Conservation (phyloP, 441 rosid species). For the Gossypium trilobum region DNA sequence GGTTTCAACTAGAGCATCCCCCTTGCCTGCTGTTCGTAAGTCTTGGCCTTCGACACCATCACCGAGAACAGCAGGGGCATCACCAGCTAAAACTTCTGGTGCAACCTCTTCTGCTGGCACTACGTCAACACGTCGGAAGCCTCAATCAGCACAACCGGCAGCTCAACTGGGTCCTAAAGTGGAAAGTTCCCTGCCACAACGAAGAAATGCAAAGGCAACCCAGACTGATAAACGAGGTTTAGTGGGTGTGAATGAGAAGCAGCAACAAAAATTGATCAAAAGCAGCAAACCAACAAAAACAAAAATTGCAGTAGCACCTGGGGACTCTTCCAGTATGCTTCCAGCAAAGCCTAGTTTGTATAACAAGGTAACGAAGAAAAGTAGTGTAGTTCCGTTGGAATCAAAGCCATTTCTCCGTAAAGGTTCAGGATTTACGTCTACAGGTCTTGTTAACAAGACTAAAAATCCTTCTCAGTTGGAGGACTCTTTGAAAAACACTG, state of each 20-base stretch:
- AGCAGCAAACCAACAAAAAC: constrained; percentile 27
- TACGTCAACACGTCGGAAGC: constrained; percentile 32
- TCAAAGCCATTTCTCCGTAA: constrained; percentile 43
- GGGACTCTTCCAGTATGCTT: constrained; percentile 26
- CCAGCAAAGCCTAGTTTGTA: constrained; percentile 39
- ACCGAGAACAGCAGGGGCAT: constrained; percentile 29
- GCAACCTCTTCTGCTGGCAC: constrained; percentile 34
- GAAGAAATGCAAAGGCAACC: constrained; percentile 28
- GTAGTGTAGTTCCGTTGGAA: constrained; percentile 55
- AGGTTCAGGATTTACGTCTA: constrained; percentile 33
- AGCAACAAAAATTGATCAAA: constrained; percentile 28
- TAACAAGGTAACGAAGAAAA: constrained; percentile 48
- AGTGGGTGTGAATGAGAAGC: constrained; percentile 31
- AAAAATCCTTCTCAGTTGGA: constrained; percentile 21
- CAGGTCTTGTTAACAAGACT: constrained; percentile 26
- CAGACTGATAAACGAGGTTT: constrained; percentile 19
- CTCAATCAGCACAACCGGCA: constrained; percentile 30
- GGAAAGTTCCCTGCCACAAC: constrained; percentile 29
- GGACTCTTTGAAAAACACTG: constrained; percentile 25
- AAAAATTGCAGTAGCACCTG: constrained; percentile 27
- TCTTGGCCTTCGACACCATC: constrained; percentile 56
- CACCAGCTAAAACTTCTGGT: constrained; percentile 33
- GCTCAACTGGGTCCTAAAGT: constrained; percentile 33
- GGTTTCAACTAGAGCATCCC: constrained; percentile 30
- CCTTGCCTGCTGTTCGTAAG: constrained; percentile 43